Base-by-base conservation (phyloP, 2,329 filamentous ascomycete genomes). In the Lanzia echinophila region DNA sequence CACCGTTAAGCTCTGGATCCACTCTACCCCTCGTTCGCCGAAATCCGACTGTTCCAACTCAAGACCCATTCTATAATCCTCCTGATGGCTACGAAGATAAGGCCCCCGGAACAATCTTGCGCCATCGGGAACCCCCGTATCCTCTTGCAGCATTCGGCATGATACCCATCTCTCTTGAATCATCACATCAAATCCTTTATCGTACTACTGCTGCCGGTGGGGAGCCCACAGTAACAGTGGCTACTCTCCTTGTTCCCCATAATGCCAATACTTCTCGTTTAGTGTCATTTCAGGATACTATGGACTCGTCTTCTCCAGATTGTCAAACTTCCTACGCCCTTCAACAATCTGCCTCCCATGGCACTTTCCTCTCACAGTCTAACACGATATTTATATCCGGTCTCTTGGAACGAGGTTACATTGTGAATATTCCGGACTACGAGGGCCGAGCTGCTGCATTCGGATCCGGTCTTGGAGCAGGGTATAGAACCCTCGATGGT, bases 261-360 rank as follows among this genome's bases (percentile, higher is more conserved):
- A 44, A 19, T 31, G 43, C 31, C 8, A 39, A 20, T 41, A 22
- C 17, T 48, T 39, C 8, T 52, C 28, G 20, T 5, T 13, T 76
- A 0, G 57, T 77, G 2, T 76, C 73, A 0, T 75, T 72, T 54
- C 72, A 75, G 54, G 63, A 71, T 5, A 63, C 72, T 0, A 67
- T 72, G 47, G 65, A 75, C 48, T 69, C 71, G 7, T 69, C 70
- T 10, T 64, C 68, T 24, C 60, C 72, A 2, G 67, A 77, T 20
- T 67, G 63, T 4, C 67, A 67, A 58, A 75, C 67, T 36, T 73
- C 67, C 33, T 75, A 70, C 50, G 56, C 10, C 62, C 76, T 11
- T 72, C 78, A 60, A 8, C 24, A 28, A 28, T 28, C 24, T 4
- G 4, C 24, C 10, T 19, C 19, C 15, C 28, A 22, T 12, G 65